Base-by-base conservation (phyloP, 2,329 filamentous ascomycete species). In the Claviceps africana region DNA sequence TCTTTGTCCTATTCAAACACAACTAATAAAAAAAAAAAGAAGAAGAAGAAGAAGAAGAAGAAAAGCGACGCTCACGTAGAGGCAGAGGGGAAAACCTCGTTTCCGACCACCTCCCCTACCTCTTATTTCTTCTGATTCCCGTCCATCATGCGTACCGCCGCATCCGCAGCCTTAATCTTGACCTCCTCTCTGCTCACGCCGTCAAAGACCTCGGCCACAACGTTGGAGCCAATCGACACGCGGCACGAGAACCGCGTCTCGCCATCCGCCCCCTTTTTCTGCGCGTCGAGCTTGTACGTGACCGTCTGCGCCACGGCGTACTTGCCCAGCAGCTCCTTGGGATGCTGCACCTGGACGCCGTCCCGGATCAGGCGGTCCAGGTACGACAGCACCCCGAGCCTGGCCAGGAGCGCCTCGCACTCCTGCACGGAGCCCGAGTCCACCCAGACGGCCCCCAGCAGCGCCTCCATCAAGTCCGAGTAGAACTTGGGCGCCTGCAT, bases 361-460 rank as follows among this genome's bases (percentile, higher is more conserved):
- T 77, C 76, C 1, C 72, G 67, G 10, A 94, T 59, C 11, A 89
- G 69, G 2, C 82, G 74, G 0, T 77, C 68, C 53, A 95, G 65
- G 56, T 80, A 79, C 0, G 67, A 63, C 40, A 89, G 57, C 4
- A 96, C 71, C 0, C 88, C 88, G 3, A 88, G 68, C 0, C 71
- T 68, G 45, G 78, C 73, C 0, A 88, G 64, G 39, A 96, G 73
- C 0, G 51, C 61, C 48, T 75, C 70, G 59, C 88, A 94, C 0
- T 63, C 64, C 0, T 70, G 70, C 15, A 88, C 62, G 1, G 77
- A 74, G 0, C 85, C 85, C 0, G 75, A 86, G 64, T 97, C 93
- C 21, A 95, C 72, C 72, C 86, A 96, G 0, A 96, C 75, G 0
- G 89, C 90, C 0, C 87, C 91, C 0, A 97, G 66, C 0, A 94